Conservation (phyloP, 306 rosid genomes). For the Gynostemma pentaphyllum region DNA sequence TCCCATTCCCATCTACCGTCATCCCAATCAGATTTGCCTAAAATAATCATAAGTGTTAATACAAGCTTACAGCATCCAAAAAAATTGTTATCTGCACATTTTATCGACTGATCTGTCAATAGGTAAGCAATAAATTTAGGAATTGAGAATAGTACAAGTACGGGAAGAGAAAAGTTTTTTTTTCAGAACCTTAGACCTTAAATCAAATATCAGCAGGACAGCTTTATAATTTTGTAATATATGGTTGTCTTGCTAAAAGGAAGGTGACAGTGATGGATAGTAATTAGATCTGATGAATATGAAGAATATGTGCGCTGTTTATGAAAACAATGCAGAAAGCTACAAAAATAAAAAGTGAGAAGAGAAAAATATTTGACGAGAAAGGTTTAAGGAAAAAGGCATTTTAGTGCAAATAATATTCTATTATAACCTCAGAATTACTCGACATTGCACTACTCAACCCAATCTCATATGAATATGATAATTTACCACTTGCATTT, state of each 20-base stretch:
- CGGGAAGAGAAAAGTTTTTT: neutral
- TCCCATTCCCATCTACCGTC: slow-evolving; percentile 97
- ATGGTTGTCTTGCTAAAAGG: neutral
- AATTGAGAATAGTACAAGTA: neutral
- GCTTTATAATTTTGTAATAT: neutral
- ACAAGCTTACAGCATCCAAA: neutral
- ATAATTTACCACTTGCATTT: too few species aligned
- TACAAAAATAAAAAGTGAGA: neutral
- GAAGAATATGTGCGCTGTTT: neutral
- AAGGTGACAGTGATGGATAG: neutral
- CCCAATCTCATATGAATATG: neutral
- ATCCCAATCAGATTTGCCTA: slow-evolving; percentile 97
- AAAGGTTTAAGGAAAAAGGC: too few species aligned
- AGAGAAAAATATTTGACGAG: neutral
- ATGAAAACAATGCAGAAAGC: neutral
- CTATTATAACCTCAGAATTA: neutral
- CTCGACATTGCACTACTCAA: neutral
- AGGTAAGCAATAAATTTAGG: neutral
- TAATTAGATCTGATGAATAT: neutral
- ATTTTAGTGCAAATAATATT: too few species aligned
- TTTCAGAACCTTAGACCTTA: neutral
- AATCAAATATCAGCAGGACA: neutral
- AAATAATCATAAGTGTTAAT: slow-evolving; percentile 6
- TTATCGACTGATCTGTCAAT: too few species aligned
- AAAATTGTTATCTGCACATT: neutral